phyloP scores from a whole-genome alignment of 306 rosid genomes.

The Mimosa pudica region DNA sequence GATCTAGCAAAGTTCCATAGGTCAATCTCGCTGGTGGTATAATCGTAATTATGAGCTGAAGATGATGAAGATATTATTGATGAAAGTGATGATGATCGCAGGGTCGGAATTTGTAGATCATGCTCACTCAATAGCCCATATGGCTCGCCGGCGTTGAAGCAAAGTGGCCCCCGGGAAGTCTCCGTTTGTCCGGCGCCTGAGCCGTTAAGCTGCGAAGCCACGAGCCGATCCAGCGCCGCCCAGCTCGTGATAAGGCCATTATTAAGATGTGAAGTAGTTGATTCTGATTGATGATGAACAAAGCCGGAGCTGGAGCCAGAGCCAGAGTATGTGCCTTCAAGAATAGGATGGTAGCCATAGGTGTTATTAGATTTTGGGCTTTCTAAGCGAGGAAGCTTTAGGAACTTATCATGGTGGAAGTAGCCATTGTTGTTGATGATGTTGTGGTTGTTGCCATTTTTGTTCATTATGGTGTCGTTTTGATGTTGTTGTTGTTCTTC shows the following conservation, averaged over 20 bases:
- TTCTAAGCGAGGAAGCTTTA: slow-evolving; percentile 74
- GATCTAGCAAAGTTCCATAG: slow-evolving; percentile 72
- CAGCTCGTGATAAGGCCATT: slow-evolving; percentile 55
- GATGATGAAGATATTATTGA: neutral
- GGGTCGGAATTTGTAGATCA: slow-evolving; percentile 52
- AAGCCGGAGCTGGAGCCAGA: neutral
- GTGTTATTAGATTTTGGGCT: slow-evolving; percentile 63
- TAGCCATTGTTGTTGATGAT: slow-evolving; percentile 29
- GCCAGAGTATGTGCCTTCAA: slow-evolving; percentile 18
- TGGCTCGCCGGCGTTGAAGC: slow-evolving; percentile 37
- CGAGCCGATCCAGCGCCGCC: slow-evolving; percentile 79
- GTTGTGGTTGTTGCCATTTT: slow-evolving; percentile 1
- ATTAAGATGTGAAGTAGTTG: neutral
- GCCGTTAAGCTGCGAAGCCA: slow-evolving; percentile 83
- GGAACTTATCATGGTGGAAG: slow-evolving; percentile 49
- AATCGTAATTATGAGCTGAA: slow-evolving; percentile 6
- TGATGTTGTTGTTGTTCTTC: slow-evolving; percentile 41
- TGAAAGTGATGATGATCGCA: slow-evolving; percentile 60
- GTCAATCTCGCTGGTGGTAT: slow-evolving; percentile 56
- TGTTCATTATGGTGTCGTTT: slow-evolving; percentile 26
- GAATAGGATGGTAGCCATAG: slow-evolving; percentile 47
- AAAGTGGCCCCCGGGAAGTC: slow-evolving; percentile 20
- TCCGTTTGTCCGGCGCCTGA: slow-evolving; percentile 46
- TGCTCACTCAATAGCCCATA: slow-evolving; percentile 35
- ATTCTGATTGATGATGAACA: slow-evolving; percentile 4